phyloP scores from a whole-genome alignment of 768 basidiomycete species.

The Suillus plorans region DNA sequence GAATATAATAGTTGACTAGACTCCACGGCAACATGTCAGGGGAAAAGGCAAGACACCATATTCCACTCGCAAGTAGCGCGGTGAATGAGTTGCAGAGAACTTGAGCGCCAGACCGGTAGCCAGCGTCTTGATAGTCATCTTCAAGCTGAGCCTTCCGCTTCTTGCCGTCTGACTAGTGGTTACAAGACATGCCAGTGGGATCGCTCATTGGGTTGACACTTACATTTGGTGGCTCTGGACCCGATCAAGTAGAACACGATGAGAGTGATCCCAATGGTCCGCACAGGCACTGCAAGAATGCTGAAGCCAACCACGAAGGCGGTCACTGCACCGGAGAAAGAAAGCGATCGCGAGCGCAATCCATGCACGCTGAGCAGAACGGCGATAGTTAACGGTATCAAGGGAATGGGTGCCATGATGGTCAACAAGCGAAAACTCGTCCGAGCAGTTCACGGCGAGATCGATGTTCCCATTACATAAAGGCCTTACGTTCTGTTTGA shows the following conservation, averaged over 20 bases:
- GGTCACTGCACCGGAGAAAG: conserved; percentile 70
- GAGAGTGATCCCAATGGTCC: conserved; percentile 63
- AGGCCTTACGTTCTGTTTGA: background rate
- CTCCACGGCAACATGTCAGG: conserved; percentile 43
- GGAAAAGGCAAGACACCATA: conserved; percentile 65
- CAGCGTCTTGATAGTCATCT: conserved; percentile 72
- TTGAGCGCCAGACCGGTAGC: conserved; percentile 77
- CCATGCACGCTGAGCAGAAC: conserved; percentile 66
- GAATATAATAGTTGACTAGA: conserved; percentile 11
- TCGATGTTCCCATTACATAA: background rate
- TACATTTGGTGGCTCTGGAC: conserved; percentile 81
- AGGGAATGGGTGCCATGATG: conserved; percentile 26
- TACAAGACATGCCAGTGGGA: background rate
- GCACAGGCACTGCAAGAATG: conserved; percentile 66
- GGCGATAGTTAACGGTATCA: conserved; percentile 48
- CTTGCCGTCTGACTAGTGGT: conserved; percentile 57
- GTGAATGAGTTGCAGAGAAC: conserved; percentile 80
- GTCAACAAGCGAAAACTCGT: background rate
- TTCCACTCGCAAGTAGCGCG: conserved; percentile 54
- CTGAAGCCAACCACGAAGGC: conserved; percentile 77
- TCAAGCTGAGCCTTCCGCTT: conserved; percentile 72
- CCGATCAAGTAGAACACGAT: conserved; percentile 80
- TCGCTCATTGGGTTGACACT: conserved; percentile 21
- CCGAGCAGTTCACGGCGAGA: background rate
- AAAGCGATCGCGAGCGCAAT: conserved; percentile 69